Evolutionary conservation across 2,329 filamentous ascomycete species (phyloP), one percentile per base, ranked within the genome.

Genomic region (Aspergillus vadensis): DNA sequence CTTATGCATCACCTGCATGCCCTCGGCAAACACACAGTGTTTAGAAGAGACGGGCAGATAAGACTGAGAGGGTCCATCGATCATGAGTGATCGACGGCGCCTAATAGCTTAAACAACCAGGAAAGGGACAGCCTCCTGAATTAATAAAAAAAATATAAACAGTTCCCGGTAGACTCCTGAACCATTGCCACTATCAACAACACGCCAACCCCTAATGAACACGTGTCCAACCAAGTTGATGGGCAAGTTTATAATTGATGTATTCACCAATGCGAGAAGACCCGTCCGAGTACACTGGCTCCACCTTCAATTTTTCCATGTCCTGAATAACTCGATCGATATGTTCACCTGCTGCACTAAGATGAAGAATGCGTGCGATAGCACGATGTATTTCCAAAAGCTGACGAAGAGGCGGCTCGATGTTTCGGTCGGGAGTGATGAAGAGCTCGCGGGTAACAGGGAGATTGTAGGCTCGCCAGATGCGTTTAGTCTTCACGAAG

Each of bases 351-450:
- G 48, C 61, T n/a, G 41, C 56, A 43, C 61, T 63, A 15, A 59
- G 61, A 58, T 69, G 57, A 52, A 71, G 64, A 27, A 71, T 69
- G 55, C 60, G 62, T 39, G 62, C 65, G 59, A 72, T 70, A 21
- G 67, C 66, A 41, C 58, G 21, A 58, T 72, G 68, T 36, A 72
- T 53, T 30, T 62, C 61, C 17, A 69, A 63, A 47, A 71, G 64
- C 50, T 65, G 59, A 51, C 65, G 64, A 49, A 67, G 69, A 62
- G 70, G 70, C 50, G 72, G 70, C 56, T 74, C 71, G 64, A 70
- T 69, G 23, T 69, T 71, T 60, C 69, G 64, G 68, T 65, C 56
- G 9, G 58, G 39, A 7, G 59, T 69, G 23, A 60, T 23, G 21
- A 19, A 49, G 9, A 63, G 55, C 17, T 25, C 56, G 15, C 30